Evolutionary conservation across 805 yeast genomes (phyloP), one percentile per base, ranked within the genome.

Genomic region (Ogataea henricii): DNA sequence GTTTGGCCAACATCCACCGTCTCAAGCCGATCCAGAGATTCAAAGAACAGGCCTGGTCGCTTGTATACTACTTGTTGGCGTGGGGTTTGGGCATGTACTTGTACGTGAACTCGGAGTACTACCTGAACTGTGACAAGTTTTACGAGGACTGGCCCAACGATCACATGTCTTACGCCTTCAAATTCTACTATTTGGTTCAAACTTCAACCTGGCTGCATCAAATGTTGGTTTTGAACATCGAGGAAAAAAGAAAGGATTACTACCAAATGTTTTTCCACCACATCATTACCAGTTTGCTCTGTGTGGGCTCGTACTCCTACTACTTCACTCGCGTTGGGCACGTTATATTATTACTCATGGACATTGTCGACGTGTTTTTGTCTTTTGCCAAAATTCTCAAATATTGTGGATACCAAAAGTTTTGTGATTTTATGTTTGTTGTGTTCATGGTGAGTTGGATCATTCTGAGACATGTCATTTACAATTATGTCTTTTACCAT

Each of bases 191-290:
- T 59, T 73, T 90, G 34, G 66, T 81, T 33, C 85, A 86, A 57
- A 73, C 85, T n/a, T 83, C 86, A 12, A 79, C 79, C 55, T 91
- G 96, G 95, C 60, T 88, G 52, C 89, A 87, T 58, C 96, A 89
- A 66, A 73, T 88, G 20, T 74, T 87, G 55, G 87, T 86, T 25
- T 72, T 91, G 50, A 81, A 89, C 67, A 67, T 89, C 43, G 97
- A 90, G 67, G 83, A 79, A 51, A 79, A 76, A 53, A 79, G 97
- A 52, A 89, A 89, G 63, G 97, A 90, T 64, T 83, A 87, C 63
- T 66, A 68, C 56, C 96, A 90, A 67, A 90, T 90, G 97, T 81
- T 89, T 60, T 70, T 83, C 39, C 97, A 90, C 65, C 97, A 90
- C 66, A 81, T 91, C 47, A 83, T 91, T 47, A 90, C 97, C 0